Evolutionary conservation across 495 filamentous ascomycete genomes (phyloP), one percentile per base, ranked within the genome.

Genomic region (Penicillium steckii): DNA sequence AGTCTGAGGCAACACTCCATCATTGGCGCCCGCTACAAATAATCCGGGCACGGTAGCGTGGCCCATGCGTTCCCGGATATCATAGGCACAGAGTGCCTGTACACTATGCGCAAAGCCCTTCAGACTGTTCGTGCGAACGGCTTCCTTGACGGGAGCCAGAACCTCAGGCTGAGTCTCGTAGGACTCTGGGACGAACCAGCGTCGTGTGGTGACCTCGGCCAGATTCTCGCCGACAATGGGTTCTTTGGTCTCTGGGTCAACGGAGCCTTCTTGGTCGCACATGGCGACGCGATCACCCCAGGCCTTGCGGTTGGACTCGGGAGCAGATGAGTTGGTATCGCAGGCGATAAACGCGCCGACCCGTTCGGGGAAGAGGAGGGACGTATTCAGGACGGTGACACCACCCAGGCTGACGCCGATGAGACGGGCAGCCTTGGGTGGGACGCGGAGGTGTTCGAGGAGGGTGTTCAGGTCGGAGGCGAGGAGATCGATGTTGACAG

Each of bases 391-490:
- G 1, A 83, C 76, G 3, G 88, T 91, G 10, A 85, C 85, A 37
- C 89, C 89, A 54, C 89, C 89, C 67, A 91, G 84, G 26, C 79
- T 84, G 17, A 94, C 89, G 27, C 89, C 89, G 45, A 91, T 75
- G 4, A 91, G 52, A 0, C 77, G 72, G 44, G 81, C 77, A 5
- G 84, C 80, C 54, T 78, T 75, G 15, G 76, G 72, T 2, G 63
- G 46, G 30, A 88, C 82, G 22, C 84, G 77, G 42, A 89, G 71
- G 4, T 79, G 80, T 25, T 79, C 66, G 1, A 88, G 75, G 0
- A 89, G 62, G 6, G 65, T 65, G 44, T 76, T 75, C 12, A 91
- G 69, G 59, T 94, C 89, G 29, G 76, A 70, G 24, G 85, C 80
- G 3, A 91, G 74, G 12, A 86, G 56, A 64, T 89, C 84, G 30